Evolutionary conservation across 192 early-diverging fungal species (phyloP).

Genomic region (Endogone sp.): DNA sequence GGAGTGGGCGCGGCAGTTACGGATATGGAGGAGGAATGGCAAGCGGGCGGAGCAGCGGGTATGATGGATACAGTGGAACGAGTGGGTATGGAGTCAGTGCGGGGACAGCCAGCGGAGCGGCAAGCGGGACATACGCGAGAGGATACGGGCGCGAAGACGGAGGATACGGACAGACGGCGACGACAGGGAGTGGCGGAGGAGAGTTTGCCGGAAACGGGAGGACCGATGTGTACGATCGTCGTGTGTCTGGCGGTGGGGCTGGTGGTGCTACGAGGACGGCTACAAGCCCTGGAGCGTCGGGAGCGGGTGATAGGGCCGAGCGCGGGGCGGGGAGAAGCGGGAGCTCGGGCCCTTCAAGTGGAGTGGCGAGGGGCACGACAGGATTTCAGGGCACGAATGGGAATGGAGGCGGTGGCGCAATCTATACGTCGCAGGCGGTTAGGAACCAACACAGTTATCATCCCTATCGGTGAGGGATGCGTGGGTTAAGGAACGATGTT

Average conservation of each 20-base stretch:
- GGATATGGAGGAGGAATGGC: conserved; percentile 1
- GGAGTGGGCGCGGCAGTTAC: not conserved
- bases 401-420: conserved; percentile 25
- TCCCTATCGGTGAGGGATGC: conserved; percentile 30
- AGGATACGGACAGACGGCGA: conserved; percentile 4
- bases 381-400: not conserved
- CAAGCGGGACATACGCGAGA: conserved; percentile 21
- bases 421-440: conserved; percentile 32
- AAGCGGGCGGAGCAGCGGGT: conserved; percentile 16
- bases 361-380: not conserved
- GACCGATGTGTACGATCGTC: conserved; percentile 10
- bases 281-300: conserved; percentile 15
- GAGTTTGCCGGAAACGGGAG: conserved; percentile 17
- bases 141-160: conserved; percentile 15
- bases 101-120: conserved; percentile 20
- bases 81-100: conserved; percentile 29
- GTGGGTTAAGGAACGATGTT: conserved; percentile 1
- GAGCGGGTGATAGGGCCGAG: conserved; percentile 14
- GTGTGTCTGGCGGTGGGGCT: conserved; percentile 13
- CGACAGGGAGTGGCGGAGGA: conserved; percentile 4
- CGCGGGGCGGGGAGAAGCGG: conserved; percentile 9
- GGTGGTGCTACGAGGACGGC: conserved; percentile 4
- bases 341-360: conserved; percentile 16
- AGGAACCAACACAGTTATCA: conserved; percentile 35
- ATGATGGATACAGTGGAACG: conserved; percentile 22